Conservation (phyloP, 2,329 filamentous ascomycete genomes). For the Didymella segeticola region DNA sequence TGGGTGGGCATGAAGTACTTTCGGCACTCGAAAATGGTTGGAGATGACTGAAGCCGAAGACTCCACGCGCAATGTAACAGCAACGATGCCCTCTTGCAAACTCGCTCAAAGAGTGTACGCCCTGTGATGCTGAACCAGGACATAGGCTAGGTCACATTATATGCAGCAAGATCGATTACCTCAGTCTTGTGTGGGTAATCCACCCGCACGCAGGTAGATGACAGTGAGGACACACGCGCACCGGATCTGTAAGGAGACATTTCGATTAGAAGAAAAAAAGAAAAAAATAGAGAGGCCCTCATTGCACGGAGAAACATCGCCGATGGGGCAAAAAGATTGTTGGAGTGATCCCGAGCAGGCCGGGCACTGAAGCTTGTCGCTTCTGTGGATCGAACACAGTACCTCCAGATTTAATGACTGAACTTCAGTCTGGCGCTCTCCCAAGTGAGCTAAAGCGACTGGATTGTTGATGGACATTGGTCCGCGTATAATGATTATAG, state of each 20-base stretch:
- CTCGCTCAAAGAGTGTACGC: no score
- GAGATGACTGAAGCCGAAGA: slow-evolving; percentile 55
- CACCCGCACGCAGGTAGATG: no score
- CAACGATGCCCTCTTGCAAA: neutral
- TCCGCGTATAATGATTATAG: neutral
- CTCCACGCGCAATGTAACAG: neutral
- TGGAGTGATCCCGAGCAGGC: slow-evolving; percentile 8
- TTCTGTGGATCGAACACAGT: slow-evolving; percentile 26
- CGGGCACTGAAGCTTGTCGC: slow-evolving; percentile 22
- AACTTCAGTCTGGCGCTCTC: slow-evolving; percentile 44
- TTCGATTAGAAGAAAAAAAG: no score
- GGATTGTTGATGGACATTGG: slow-evolving; percentile 11
- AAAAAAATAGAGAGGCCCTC: no score
- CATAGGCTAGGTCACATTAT: no score
- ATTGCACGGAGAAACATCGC: no score
- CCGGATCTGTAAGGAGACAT: no score
- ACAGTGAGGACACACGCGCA: no score
- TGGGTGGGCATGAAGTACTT: slow-evolving; percentile 99
- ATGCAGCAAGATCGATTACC: no score
- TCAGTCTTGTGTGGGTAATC: no score
- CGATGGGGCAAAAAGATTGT: slow-evolving; percentile 1
- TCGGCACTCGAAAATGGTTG: slow-evolving; percentile 89
- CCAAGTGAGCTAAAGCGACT: slow-evolving; percentile 42
- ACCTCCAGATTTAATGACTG: slow-evolving; percentile 41
- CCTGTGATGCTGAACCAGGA: no score